Evolutionary conservation across 768 basidiomycete genomes (phyloP).

Genomic region (Cystoderma amianthinum): DNA sequence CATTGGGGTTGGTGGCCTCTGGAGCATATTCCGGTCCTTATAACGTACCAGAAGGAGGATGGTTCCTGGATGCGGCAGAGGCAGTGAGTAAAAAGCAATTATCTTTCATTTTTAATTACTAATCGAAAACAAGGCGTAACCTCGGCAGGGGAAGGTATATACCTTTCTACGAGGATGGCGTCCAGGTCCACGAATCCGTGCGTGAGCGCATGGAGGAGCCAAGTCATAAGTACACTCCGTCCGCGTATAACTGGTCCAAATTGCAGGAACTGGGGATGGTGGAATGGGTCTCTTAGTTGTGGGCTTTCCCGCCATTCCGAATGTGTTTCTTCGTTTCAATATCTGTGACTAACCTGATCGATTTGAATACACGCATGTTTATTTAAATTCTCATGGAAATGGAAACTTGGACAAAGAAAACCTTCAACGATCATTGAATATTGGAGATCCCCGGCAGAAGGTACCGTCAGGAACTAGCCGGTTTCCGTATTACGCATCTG

Average conservation of each 20-base stretch:
- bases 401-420: too few species aligned
- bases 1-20: slow-evolving; percentile 12
- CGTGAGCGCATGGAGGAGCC: background rate
- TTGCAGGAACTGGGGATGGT: background rate
- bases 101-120: too few species aligned
- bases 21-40: slow-evolving; percentile 7
- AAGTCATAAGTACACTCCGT: background rate
- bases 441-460: too few species aligned
- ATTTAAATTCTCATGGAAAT: too few species aligned
- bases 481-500: too few species aligned
- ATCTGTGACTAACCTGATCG: too few species aligned
- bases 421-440: too few species aligned
- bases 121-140: slow-evolving; percentile 12
- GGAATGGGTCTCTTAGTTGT: slow-evolving; percentile 1
- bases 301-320: too few species aligned
- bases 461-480: too few species aligned
- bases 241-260: slow-evolving; percentile 1
- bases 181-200: slow-evolving; percentile 17
- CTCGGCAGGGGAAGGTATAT: slow-evolving; percentile 20
- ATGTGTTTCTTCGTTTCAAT: too few species aligned
- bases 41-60: slow-evolving; percentile 11
- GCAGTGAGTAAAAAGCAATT: slow-evolving; percentile 13
- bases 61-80: slow-evolving; percentile 16
- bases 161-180: slow-evolving; percentile 13
- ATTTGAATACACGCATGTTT: too few species aligned